Base-by-base conservation (phyloP, 2,329 filamentous ascomycete genomes). In the Xylaria polymorpha region DNA sequence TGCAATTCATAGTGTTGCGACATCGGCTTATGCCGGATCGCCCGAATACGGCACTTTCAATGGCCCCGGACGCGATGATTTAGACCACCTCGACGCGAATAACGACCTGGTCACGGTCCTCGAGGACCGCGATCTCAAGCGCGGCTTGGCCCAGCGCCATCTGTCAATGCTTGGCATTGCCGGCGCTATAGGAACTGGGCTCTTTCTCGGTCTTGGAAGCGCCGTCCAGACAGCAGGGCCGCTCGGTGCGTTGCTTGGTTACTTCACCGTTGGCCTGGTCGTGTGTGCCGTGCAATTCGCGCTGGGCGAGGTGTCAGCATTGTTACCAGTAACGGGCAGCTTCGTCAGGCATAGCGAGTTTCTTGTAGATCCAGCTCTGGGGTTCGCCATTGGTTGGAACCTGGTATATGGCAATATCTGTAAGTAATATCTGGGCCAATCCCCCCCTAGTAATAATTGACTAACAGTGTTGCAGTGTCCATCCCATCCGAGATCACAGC, bases 101-200 rank as follows among this genome's bases (percentile, higher is more conserved):
- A 81, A 81, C 68, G 83, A 86, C 70, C 78, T 87, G 58, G 80
- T 85, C 63, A 84, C 84, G 0, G 76, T 78, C 48, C 77, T 80
- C 73, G 88, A 90, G 77, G 80, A 83, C 63, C 82, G 82, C 64
- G 80, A 83, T 70, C 81, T 87, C 63, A 81, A 81, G 74, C 83
- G 84, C 67, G 82, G 82, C 22, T 82, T 88, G 64, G 83, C 83
- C 73, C 84, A 85, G 72, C 84, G 86, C 62, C 87, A 89, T 77
- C 81, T 90, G 70, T 86, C 87, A 72, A 89, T 89, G 86, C 83
- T 89, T 70, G 87, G 86, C 73, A 88, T 90, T 65, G 87, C 87
- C 61, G 87, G 87, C 62, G 85, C 87, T 68, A 89, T 89, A 68
- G 87, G 87, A 72, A 88, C 87, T 57, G 87, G 87, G 64, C 83